Evolutionary conservation across 257 asterid species (phyloP).

Genomic region (Datura wrightii): DNA sequence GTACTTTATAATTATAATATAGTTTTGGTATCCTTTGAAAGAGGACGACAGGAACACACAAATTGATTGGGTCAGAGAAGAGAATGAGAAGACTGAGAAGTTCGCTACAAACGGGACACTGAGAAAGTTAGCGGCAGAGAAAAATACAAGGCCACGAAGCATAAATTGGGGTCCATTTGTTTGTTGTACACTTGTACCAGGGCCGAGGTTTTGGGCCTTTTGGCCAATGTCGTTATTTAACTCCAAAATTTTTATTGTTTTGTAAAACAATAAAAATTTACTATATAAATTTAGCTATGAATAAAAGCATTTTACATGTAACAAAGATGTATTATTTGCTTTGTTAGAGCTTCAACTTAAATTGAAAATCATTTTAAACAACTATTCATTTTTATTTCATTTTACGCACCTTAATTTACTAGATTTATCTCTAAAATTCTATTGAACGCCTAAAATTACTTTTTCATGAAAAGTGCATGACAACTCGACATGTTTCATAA

Average conservation of each 20-base stretch:
- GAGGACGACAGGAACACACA: not conserved
- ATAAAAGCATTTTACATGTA: not conserved
- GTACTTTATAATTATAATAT: not conserved
- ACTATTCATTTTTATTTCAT: not conserved
- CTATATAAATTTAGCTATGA: not conserved
- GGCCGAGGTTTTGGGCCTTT: not conserved
- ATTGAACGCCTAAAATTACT: not conserved
- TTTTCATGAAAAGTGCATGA: not conserved
- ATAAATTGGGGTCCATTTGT: conserved; percentile 9
- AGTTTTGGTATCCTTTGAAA: not conserved
- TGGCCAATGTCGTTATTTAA: not conserved
- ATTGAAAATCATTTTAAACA: not conserved
- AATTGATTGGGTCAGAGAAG: conserved; percentile 8
- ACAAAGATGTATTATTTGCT: not conserved
- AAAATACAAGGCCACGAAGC: not conserved
- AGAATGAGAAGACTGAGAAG: not conserved
- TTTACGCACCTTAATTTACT: not conserved
- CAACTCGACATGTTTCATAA: not conserved
- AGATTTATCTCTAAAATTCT: not conserved
- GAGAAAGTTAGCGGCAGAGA: not conserved
- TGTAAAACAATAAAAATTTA: no score
- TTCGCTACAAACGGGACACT: not conserved
- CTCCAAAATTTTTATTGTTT: not conserved
- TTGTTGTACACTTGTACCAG: not conserved
- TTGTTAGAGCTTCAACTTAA: no score